Evolutionary conservation across 2,329 filamentous ascomycete species (phyloP).

Genomic region (Penicillium occitanis): DNA sequence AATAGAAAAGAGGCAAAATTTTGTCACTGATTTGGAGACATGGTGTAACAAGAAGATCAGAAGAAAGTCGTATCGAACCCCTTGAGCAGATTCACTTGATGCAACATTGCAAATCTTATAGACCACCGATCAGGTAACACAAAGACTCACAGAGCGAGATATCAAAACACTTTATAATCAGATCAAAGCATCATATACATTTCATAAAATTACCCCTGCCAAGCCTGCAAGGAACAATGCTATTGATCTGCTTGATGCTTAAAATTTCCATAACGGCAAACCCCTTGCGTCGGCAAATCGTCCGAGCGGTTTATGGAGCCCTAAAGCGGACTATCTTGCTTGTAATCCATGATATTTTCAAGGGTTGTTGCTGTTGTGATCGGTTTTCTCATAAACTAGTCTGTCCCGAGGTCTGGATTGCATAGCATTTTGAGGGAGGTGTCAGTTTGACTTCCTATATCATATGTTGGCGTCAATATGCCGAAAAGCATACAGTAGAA

Average conservation of each 20-base stretch:
- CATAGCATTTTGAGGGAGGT: neutral
- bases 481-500: neutral
- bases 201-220: constrained; percentile 4
- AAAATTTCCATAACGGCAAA: constrained; percentile 2
- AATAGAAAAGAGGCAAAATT: neutral
- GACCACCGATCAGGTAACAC: neutral
- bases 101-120: neutral
- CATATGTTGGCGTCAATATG: neutral
- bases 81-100: neutral
- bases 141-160: neutral
- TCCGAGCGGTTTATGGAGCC: neutral
- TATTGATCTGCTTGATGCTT: neutral
- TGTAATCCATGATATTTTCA: neutral
- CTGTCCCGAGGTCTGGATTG: neutral
- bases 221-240: constrained; percentile 16
- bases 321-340: neutral
- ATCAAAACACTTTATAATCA: neutral
- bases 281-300: constrained; percentile 16
- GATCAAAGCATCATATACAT: neutral
- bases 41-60: neutral
- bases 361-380: neutral
- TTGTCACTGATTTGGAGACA: too few species aligned
- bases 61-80: neutral
- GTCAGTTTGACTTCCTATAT: neutral
- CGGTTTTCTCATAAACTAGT: too few species aligned